Evolutionary conservation across 73 alveolate species (phyloP), one percentile per base, ranked within the genome.

Genomic region (Paramecium biaurelia): DNA sequence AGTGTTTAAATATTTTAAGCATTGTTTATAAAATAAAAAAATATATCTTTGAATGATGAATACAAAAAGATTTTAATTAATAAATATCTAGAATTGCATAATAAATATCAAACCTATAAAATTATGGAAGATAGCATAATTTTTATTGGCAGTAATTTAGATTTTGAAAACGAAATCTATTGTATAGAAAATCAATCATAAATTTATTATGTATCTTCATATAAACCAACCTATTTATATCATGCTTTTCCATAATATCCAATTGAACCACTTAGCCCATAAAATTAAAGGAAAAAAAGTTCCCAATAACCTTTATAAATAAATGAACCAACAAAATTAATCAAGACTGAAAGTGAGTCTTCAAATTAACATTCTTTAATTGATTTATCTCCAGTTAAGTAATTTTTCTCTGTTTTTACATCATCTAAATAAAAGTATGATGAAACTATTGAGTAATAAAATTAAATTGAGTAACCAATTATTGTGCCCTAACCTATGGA

Each of bases 181-280:
- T 30, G 45, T 41, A 42, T 79, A 4, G 72, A 38, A 79, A 79
- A 24, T 20, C 28, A 38, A 24, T 21, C 34, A 0, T 23, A 32
- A 23, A 38, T 41, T 11, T 41, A 38, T 11, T 79, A 79, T 24
- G n/a, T 79, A 1, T 38, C 90, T 6, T 30, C 47, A 30, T 79
- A 79, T 18, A 79, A 79, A 43, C 90, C 90, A 9, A 21, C 90
- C 20, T 47, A 24, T 21, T 24, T 14, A 45, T 30, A 9, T 41
- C 23, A 23, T 30, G 20, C 34, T 37, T 23, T 18, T n/a, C 70
- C 70, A 43, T 14, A 41, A 79, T 8, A 79, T 43, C 63, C 45
- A 3, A 79, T 79, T 79, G 90, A 79, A 79, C 90, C 90, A 20
- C 9, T 79, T 2, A 30, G 63, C 7, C 90, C 90, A 8, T 47